A percentile compares a stretch with the other conserved stretches of the same genome.
These are phyloP conservation scores for Paraleonurus japonicus DNA, from an alignment of 257 asterid genomes.

Conservation along the genomic window DNA sequence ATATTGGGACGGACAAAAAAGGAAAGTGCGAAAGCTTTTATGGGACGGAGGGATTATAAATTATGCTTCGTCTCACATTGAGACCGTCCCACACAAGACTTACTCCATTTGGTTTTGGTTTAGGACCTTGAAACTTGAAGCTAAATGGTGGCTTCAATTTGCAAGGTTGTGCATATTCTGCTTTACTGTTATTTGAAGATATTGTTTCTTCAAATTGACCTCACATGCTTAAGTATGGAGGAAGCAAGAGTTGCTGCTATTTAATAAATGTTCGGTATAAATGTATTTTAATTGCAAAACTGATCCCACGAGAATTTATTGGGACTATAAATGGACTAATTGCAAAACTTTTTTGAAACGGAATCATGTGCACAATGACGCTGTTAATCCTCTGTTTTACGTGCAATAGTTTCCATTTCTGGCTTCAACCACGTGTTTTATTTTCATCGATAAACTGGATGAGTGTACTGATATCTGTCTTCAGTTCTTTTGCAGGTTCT, in stretches of 20 bases:
- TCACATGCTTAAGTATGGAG: slow-evolving; percentile 5
- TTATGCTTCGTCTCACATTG: no score
- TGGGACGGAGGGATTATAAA: no score
- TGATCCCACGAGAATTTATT: no score
- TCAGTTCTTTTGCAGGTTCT: slow-evolving; percentile 77
- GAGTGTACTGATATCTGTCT: no score
- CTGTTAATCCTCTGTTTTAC: not conserved
- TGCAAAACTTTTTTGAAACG: not conserved
- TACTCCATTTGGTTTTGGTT: not conserved
- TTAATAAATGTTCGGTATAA: no score
- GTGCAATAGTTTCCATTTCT: not conserved
- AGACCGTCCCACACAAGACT: no score
- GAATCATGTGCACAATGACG: not conserved
- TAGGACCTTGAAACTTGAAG: slow-evolving; percentile 7
- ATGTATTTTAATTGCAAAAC: no score
- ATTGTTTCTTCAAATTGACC: not conserved
- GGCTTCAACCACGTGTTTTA: not conserved
- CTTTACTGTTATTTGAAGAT: slow-evolving; percentile 29
- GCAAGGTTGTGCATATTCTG: not conserved
- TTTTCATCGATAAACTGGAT: no score
- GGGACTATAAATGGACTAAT: no score
- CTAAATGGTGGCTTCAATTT: slow-evolving; percentile 13
- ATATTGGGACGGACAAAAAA: no score
- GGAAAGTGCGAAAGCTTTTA: no score
- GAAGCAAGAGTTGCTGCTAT: slow-evolving; percentile 15